Conservation (phyloP, 148 eudicot genomes). For the Oxyria digyna region DNA sequence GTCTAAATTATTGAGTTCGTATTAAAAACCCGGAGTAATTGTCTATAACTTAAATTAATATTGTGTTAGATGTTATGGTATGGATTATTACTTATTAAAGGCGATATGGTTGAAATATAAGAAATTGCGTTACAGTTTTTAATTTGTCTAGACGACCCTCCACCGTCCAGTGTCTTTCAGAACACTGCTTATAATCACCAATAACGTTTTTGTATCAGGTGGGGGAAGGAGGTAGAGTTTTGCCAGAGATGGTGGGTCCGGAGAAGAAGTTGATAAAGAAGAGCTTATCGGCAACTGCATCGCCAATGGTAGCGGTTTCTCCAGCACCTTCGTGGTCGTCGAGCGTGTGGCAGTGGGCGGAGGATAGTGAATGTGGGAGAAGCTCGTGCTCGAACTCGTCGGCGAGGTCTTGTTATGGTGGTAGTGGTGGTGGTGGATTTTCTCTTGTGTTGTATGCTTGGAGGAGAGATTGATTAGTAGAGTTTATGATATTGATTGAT, state of each 20-base stretch:
- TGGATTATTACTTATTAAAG: no score
- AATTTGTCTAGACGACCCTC: no score
- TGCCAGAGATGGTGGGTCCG: conserved; percentile 56
- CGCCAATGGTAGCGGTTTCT: conserved; percentile 16
- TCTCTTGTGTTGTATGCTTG: conserved; percentile 61
- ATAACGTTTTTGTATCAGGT: conserved; percentile 45
- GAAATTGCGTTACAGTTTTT: no score
- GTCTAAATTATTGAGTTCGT: no score
- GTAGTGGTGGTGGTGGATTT: conserved; percentile 24
- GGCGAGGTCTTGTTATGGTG: conserved; percentile 21
- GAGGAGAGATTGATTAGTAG: conserved; percentile 19
- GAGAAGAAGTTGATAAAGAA: conserved; percentile 50
- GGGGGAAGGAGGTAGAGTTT: conserved; percentile 34
- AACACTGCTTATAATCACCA: no score
- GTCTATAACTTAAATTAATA: no score
- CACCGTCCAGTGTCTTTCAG: no score
- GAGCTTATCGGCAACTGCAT: conserved; percentile 18
- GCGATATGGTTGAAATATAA: no score
- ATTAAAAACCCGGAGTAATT: no score
- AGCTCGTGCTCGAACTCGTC: conserved; percentile 45
- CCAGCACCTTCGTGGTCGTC: conserved; percentile 45
- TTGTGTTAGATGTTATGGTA: no score
- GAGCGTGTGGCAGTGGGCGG: conserved; percentile 64
- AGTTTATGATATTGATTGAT: not conserved
- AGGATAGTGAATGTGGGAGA: conserved; percentile 55